Percentiles rank a stretch among this genome's conserved stretches.
These are phyloP conservation scores for Cyberlindnera americana DNA, from an alignment of 805 yeast species.

Conservation along the genomic window DNA sequence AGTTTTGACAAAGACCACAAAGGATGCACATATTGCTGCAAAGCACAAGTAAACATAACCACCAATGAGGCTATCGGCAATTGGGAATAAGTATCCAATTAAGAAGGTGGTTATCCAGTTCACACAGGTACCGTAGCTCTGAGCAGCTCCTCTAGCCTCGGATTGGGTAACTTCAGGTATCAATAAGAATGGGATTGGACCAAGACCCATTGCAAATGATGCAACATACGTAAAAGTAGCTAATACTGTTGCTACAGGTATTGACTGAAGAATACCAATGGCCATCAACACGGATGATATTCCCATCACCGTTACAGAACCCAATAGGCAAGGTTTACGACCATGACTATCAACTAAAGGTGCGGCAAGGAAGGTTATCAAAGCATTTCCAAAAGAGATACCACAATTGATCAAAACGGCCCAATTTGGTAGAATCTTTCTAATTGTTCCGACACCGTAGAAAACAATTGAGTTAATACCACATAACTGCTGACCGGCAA, in stretches of 20 bases:
- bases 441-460: constrained; percentile 84
- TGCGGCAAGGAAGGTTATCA: constrained; percentile 73
- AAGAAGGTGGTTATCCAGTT: constrained; percentile 90
- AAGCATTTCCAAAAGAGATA: constrained; percentile 70
- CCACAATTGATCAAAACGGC: constrained; percentile 72
- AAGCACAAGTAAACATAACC: constrained; percentile 77
- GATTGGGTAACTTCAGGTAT: constrained; percentile 86
- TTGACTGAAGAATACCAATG: constrained; percentile 51
- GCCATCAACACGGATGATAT: constrained; percentile 60
- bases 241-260: constrained; percentile 48
- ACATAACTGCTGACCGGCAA: constrained; percentile 84
- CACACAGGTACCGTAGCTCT: constrained; percentile 85
- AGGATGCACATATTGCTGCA: constrained; percentile 50
- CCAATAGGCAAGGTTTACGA: constrained; percentile 64
- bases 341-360: constrained; percentile 73
- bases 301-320: constrained; percentile 69
- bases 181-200: constrained; percentile 91
- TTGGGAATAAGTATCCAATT: constrained; percentile 79
- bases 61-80: constrained; percentile 60
- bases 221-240: constrained; percentile 74
- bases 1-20: constrained; percentile 43
- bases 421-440: constrained; percentile 64
- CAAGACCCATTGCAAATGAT: constrained; percentile 87
- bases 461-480: constrained; percentile 92
- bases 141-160: constrained; percentile 80